Evolutionary conservation across 495 filamentous ascomycete genomes (phyloP).

Genomic region (Entonaema liquescens): DNA sequence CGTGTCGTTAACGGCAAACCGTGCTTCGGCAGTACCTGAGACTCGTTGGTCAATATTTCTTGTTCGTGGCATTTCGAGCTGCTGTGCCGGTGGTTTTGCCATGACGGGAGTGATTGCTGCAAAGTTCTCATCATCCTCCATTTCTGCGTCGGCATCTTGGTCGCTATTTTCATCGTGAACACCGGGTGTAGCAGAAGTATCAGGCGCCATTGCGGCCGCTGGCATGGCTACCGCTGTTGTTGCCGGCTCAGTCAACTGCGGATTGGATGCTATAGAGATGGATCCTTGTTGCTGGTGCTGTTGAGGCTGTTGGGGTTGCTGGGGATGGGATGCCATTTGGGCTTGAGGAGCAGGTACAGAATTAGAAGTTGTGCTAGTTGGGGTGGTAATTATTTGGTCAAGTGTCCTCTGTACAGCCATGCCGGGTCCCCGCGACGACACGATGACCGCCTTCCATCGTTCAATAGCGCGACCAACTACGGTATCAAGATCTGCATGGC

Average conservation of each 20-base stretch:
- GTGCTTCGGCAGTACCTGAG: constrained; percentile 24
- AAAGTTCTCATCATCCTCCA: constrained; percentile 52
- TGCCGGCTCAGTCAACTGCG: constrained; percentile 10
- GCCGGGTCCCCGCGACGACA: constrained; percentile 48
- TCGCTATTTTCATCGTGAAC: constrained; percentile 52
- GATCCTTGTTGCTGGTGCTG: constrained; percentile 22
- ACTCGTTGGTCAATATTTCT: constrained; percentile 32
- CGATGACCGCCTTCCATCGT: constrained; percentile 62
- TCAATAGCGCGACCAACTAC: constrained; percentile 58
- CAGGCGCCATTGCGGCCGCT: constrained; percentile 17
- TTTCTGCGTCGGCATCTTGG: constrained; percentile 52
- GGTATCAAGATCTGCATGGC: constrained; percentile 55
- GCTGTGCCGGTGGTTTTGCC: constrained; percentile 30
- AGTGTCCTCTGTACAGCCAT: constrained; percentile 51
- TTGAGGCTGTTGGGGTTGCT: constrained; percentile 30
- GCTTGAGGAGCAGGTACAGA: constrained; percentile 10
- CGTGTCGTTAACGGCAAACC: constrained; percentile 38
- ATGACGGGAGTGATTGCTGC: constrained; percentile 38
- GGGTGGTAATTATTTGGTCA: constrained; percentile 29
- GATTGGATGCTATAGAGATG: constrained; percentile 20
- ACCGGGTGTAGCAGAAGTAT: constrained; percentile 18
- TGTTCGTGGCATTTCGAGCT: constrained; percentile 43
- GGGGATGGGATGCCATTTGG: constrained; percentile 5
- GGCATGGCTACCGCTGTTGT: constrained; percentile 18
- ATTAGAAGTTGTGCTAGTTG: constrained; percentile 28